A percentile compares a stretch with the other conserved stretches of the same genome.
Conservation (phyloP, 768 basidiomycete genomes). For the Leccinum disarticulatum region DNA sequence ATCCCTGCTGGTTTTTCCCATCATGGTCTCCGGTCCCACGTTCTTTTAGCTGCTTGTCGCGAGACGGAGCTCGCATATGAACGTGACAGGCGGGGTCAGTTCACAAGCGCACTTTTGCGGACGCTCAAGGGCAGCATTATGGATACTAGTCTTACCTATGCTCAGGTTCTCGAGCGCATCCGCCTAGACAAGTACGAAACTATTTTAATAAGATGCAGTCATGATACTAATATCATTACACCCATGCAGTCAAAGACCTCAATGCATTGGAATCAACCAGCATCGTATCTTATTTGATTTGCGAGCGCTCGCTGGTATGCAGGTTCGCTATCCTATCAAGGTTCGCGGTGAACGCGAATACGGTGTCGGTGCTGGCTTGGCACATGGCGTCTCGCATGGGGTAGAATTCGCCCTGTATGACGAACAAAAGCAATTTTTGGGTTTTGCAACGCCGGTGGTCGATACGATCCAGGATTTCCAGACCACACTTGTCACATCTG, state of each 20-base stretch:
- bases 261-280: conserved; percentile 25
- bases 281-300: conserved; percentile 26
- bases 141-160: conserved; percentile 23
- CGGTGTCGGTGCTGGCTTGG: conserved; percentile 24
- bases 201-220: neutral
- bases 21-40: conserved; percentile 36
- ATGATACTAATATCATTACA: neutral
- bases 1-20: conserved; percentile 22
- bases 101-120: conserved; percentile 26
- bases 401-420: conserved; percentile 22
- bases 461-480: conserved; percentile 14
- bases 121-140: conserved; percentile 4
- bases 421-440: neutral
- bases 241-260: conserved; percentile 27
- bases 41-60: conserved; percentile 45
- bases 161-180: conserved; percentile 20
- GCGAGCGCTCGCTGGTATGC: conserved; percentile 9
- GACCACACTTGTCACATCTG: conserved; percentile 1
- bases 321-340: conserved; percentile 4
- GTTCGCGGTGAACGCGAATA: conserved; percentile 3
- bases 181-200: conserved; percentile 7
- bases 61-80: conserved; percentile 34
- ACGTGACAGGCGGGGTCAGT: conserved; percentile 18
- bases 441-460: neutral
- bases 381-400: conserved; percentile 23